Base-by-base conservation (phyloP, 2,329 filamentous ascomycete species). In the Trichophyton simii region DNA sequence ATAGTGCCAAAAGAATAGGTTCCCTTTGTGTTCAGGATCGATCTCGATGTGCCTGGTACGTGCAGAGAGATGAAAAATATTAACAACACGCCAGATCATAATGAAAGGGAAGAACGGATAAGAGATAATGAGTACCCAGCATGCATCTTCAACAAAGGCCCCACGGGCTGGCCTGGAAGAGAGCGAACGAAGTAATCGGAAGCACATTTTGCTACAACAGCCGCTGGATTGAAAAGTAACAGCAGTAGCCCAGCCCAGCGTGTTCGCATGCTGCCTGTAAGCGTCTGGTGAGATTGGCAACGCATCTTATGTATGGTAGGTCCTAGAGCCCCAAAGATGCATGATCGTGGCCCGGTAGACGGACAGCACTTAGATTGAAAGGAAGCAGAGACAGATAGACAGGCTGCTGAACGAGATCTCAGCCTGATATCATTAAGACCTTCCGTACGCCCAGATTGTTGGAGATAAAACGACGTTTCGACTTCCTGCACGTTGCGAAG, bases 1-100 rank as follows among this genome's bases (percentile, higher is more conserved):
- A 72, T 89, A 96, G 71, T 96, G 89, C 94, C 94, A 99, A 80
- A 99, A 99, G 80, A 97, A 99, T 18, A 99, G 77, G 74, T 97
- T 95, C 67, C 90, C 92, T 72, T 97, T 90, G 72, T 87, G 83
- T 66, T 90, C 86, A 20, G 87, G 83, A 38, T 86, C 88, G 69
- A 99, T 82, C 76, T 97, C 91, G 73, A 99, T 87, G 77, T 99
- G 94, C 60, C 91, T 96, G 20, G 13, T 50, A 25, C 9, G 20
- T 11, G 6, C 28, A 31, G 28, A 31, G 25, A 8, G 8, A 15
- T 18, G 55, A 34, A 31, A 34, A 34, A 41, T 5, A 18, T 36
- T 55, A 15, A n/a, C 5, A 44, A 44, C 41, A 25, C 18, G 46
- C 8, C 25, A 8, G 13, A n/a, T 22, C 25, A 13, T 8, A 54